A percentile compares a stretch with the other conserved stretches of the same genome.
Evolutionary conservation across 2,329 filamentous ascomycete genomes (phyloP).

Genomic region (Fusarium falciforme): DNA sequence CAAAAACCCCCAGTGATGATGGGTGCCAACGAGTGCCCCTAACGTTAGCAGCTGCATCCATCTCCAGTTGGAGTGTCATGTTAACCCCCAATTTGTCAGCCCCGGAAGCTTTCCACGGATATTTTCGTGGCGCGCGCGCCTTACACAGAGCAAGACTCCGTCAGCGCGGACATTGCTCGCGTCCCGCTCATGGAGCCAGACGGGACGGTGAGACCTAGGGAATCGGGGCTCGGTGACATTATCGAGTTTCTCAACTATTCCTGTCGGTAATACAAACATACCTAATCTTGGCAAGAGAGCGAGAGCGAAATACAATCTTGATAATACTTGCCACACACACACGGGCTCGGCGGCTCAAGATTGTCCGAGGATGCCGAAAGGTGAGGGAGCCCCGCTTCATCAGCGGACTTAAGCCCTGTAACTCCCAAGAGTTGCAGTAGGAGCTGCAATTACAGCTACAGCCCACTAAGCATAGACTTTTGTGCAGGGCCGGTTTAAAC

Average conservation of each 20-base stretch:
- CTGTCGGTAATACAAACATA: background rate
- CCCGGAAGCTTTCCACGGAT: background rate
- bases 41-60: slow-evolving; percentile 19
- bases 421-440: slow-evolving; percentile 31
- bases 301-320: background rate
- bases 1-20: slow-evolving; percentile 11
- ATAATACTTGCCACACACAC: slow-evolving; percentile 30
- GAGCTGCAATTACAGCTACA: background rate
- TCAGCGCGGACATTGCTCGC: background rate
- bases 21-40: background rate
- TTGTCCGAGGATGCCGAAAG: slow-evolving; percentile 36
- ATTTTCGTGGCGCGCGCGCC: slow-evolving; percentile 5
- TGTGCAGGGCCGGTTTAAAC: background rate
- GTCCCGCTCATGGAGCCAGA: background rate
- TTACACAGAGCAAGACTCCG: background rate
- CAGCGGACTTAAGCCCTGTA: slow-evolving; percentile 41
- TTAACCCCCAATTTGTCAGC: slow-evolving; percentile 35
- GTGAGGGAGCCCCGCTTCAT: slow-evolving; percentile 23
- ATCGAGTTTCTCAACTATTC: background rate
- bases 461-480: background rate
- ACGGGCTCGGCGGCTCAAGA: slow-evolving; percentile 29
- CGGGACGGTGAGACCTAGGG: background rate
- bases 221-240: background rate
- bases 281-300: background rate
- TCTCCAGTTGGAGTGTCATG: slow-evolving; percentile 24